Conservation (phyloP, 2,329 filamentous ascomycete species). For the Mycosphaerella sp. region DNA sequence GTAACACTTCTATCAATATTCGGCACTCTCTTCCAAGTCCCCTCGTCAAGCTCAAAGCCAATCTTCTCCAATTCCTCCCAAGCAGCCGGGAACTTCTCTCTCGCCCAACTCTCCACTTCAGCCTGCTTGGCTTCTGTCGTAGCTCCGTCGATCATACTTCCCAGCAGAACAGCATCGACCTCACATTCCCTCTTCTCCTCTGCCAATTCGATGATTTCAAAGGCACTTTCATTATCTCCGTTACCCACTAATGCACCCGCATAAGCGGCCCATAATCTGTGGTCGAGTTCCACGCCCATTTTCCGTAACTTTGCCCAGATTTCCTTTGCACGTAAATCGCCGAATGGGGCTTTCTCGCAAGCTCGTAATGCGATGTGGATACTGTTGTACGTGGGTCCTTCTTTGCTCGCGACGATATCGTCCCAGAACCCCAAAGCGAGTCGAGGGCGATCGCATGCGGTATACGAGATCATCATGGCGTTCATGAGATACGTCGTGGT, state of each 20-base stretch:
- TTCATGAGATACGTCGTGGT: slow-evolving; percentile 72
- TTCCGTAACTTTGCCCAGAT: slow-evolving; percentile 66
- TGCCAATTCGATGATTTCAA: slow-evolving; percentile 60
- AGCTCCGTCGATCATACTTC: slow-evolving; percentile 69
- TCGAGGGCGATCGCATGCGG: slow-evolving; percentile 58
- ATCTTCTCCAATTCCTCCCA: slow-evolving; percentile 62
- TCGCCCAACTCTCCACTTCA: slow-evolving; percentile 69
- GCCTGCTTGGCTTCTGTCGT: slow-evolving; percentile 54
- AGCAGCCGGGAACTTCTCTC: slow-evolving; percentile 57
- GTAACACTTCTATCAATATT: slow-evolving; percentile 26
- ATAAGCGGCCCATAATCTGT: slow-evolving; percentile 68
- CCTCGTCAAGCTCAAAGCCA: slow-evolving; percentile 32
- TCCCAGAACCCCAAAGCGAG: slow-evolving; percentile 75
- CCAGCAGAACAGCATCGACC: slow-evolving; percentile 71
- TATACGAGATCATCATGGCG: slow-evolving; percentile 79
- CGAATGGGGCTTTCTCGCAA: slow-evolving; percentile 57
- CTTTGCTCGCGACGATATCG: slow-evolving; percentile 72
- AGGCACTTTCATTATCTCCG: slow-evolving; percentile 62
- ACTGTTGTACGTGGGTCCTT: slow-evolving; percentile 78
- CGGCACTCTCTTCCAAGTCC: slow-evolving; percentile 14
- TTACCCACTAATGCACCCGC: slow-evolving; percentile 69
- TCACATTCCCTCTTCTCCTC: slow-evolving; percentile 58
- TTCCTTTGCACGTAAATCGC: slow-evolving; percentile 43
- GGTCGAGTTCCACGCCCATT: slow-evolving; percentile 74
- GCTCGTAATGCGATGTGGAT: slow-evolving; percentile 75